phyloP scores from a whole-genome alignment of 148 eudicot genomes.

The Rhododendron williamsianum region DNA sequence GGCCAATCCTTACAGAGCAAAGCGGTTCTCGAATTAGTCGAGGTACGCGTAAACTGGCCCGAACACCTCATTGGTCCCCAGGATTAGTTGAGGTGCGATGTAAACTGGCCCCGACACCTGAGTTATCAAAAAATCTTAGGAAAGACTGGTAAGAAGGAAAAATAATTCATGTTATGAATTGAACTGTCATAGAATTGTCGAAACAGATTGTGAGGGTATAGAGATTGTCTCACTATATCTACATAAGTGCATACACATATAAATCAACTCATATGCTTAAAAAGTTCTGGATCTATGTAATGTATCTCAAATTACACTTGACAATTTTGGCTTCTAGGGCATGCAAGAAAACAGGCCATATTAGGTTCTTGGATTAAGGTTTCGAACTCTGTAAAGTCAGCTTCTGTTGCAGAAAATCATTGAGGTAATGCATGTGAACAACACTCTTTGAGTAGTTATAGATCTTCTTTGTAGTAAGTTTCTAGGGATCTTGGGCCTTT shows the following conservation, averaged over 20 bases:
- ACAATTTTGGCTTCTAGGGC: not conserved
- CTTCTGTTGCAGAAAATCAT: not conserved
- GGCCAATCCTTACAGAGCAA: not conserved
- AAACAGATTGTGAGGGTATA: not conserved
- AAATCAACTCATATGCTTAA: not conserved
- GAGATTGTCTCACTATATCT: not conserved
- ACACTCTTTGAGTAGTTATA: not conserved
- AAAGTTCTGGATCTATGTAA: not conserved
- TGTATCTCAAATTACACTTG: not conserved
- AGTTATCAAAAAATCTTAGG: not conserved
- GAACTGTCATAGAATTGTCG: not conserved
- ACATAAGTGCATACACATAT: not conserved
- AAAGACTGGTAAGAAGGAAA: not conserved
- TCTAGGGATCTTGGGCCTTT: conserved; percentile 38
- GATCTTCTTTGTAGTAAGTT: not conserved
- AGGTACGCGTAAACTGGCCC: not conserved
- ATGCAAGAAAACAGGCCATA: not conserved
- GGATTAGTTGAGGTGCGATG: not conserved
- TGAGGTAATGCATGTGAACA: not conserved
- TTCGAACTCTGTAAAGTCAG: not conserved
- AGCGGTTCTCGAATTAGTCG: not conserved
- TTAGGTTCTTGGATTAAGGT: not conserved
- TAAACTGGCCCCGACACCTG: not conserved
- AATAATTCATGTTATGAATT: not conserved
- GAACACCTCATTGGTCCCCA: not conserved